These are phyloP conservation scores for Blastobotrys serpentis DNA, from an alignment of 1,139 yeast species.

Conservation along the genomic window DNA sequence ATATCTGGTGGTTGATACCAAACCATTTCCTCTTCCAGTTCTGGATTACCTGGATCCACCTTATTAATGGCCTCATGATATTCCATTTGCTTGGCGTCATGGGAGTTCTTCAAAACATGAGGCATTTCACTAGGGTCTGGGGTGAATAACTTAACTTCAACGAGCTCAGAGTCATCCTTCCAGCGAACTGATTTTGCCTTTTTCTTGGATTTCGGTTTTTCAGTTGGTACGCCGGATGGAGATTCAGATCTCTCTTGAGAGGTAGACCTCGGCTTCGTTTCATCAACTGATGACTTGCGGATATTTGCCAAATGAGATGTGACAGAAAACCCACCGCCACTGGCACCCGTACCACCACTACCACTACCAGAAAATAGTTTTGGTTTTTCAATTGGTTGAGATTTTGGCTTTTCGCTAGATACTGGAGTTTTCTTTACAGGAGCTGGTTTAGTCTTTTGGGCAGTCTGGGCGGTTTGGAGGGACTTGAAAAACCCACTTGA, in stretches of 20 bases:
- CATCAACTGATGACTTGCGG: constrained; percentile 2
- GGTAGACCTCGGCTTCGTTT: background rate
- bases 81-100: constrained; percentile 33
- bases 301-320: constrained; percentile 7
- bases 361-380: constrained; percentile 3
- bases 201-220: constrained; percentile 23
- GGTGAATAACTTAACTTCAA: constrained; percentile 45
- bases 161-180: constrained; percentile 39
- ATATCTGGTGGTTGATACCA: constrained; percentile 37
- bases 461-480: constrained; percentile 18
- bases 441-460: constrained; percentile 17
- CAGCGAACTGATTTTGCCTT: constrained; percentile 39
- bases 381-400: constrained; percentile 2
- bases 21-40: constrained; percentile 29
- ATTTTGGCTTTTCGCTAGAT: background rate
- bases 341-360: background rate
- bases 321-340: constrained; percentile 2
- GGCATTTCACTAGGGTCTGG: constrained; percentile 46
- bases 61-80: constrained; percentile 34
- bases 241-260: background rate
- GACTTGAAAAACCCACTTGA: constrained; percentile 27
- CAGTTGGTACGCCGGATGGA: background rate
- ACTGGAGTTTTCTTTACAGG: background rate
- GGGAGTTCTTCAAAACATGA: constrained; percentile 26
- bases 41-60: constrained; percentile 23